Evolutionary conservation across 768 basidiomycete genomes (phyloP).

Genomic region (Mycena sanguinolenta): DNA sequence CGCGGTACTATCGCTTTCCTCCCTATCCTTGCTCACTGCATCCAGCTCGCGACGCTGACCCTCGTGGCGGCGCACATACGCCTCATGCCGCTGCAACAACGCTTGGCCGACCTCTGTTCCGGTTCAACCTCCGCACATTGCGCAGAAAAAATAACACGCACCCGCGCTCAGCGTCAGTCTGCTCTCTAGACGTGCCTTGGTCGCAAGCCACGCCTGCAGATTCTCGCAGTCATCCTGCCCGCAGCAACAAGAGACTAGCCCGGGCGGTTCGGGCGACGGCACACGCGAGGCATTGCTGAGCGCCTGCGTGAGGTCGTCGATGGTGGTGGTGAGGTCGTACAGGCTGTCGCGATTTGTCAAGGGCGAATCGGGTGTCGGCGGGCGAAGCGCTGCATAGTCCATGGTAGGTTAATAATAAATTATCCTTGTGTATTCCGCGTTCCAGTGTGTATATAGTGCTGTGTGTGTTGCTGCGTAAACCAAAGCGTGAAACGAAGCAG

Average conservation of each 20-base stretch:
- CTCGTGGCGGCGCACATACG: slow-evolving; percentile 82
- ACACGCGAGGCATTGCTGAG: slow-evolving; percentile 79
- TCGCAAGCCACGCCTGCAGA: slow-evolving; percentile 69
- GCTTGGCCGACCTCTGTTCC: slow-evolving; percentile 89
- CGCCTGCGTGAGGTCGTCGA: slow-evolving; percentile 85
- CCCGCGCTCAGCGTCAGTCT: slow-evolving; percentile 89
- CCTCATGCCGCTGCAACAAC: slow-evolving; percentile 87
- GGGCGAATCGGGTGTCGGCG: slow-evolving; percentile 65
- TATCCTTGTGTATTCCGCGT: slow-evolving; percentile 7
- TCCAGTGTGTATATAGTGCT: background rate
- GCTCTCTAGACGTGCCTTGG: slow-evolving; percentile 81
- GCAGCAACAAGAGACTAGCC: slow-evolving; percentile 73
- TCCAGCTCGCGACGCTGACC: slow-evolving; percentile 17
- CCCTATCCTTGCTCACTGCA: slow-evolving; percentile 38
- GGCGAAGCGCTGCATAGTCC: slow-evolving; percentile 39
- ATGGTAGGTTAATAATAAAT: slow-evolving; percentile 18
- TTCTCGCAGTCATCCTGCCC: slow-evolving; percentile 75
- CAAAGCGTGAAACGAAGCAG: background rate
- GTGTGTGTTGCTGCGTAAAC: background rate
- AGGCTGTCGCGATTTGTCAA: slow-evolving; percentile 58
- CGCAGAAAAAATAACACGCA: slow-evolving; percentile 44
- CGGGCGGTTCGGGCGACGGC: slow-evolving; percentile 78
- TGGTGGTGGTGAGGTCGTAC: slow-evolving; percentile 68
- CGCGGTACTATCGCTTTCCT: slow-evolving; percentile 28
- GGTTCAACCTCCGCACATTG: background rate